phyloP scores from a whole-genome alignment of 176 grass and related monocot genomes.

The Eleusine coracana region DNA sequence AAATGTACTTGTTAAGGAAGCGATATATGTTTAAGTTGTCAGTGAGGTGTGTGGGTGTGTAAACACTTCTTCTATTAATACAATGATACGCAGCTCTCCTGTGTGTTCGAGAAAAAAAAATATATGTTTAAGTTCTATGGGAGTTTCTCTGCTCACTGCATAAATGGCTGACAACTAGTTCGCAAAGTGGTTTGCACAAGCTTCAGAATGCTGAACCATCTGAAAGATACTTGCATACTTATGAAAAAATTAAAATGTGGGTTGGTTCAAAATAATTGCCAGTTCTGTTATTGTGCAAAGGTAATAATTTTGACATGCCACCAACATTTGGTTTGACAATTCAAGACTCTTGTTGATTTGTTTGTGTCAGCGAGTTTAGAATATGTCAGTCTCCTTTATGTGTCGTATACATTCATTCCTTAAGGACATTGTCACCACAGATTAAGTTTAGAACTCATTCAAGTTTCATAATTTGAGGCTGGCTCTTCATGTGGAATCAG shows the following conservation, averaged over 20 bases:
- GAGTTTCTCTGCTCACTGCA: background rate
- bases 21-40: background rate
- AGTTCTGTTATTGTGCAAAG: background rate
- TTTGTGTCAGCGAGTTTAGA: constrained; percentile 12
- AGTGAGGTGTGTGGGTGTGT: no score
- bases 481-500: constrained; percentile 11
- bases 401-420: background rate
- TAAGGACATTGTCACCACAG: background rate
- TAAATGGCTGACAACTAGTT: background rate
- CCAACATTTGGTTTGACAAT: background rate
- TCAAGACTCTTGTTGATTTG: background rate
- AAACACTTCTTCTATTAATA: no score
- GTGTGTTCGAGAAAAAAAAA: no score
- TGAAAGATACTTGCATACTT: background rate
- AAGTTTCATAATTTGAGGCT: constrained; percentile 2
- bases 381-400: background rate
- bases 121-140: background rate
- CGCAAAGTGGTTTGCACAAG: background rate
- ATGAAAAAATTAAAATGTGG: background rate
- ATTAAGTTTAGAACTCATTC: constrained; percentile 11
- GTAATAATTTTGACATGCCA: background rate
- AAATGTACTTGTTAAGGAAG: background rate
- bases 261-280: background rate
- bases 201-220: background rate
- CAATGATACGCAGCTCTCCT: no score